Conservation (phyloP, 805 yeast genomes). For the Isabelozyma pseudorhagii region DNA sequence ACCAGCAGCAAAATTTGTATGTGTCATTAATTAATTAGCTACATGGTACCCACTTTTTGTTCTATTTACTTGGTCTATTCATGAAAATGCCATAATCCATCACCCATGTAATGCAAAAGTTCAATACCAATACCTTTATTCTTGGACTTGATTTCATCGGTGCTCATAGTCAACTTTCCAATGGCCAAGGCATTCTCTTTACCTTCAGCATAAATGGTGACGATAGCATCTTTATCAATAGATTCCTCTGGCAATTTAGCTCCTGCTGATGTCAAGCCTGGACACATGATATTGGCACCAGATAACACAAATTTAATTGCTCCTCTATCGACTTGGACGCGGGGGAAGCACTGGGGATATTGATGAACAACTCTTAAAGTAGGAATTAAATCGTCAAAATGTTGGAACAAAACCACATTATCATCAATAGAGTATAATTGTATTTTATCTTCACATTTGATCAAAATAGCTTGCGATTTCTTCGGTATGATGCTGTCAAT, state of each 20-base stretch:
- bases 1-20: conserved; percentile 18
- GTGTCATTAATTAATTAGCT: conserved; percentile 4
- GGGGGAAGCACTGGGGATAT: conserved; percentile 80
- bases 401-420: conserved; percentile 75
- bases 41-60: background rate
- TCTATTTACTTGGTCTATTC: conserved; percentile 29
- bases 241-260: conserved; percentile 78
- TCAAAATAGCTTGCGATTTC: conserved; percentile 73
- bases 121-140: conserved; percentile 93
- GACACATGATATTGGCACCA: conserved; percentile 97
- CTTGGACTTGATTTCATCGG: conserved; percentile 76
- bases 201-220: conserved; percentile 86
- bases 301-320: conserved; percentile 94
- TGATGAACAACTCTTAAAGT: conserved; percentile 71
- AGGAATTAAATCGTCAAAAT: conserved; percentile 78
- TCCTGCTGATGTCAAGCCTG: conserved; percentile 85
- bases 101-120: conserved; percentile 79
- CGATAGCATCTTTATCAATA: conserved; percentile 64
- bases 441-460: conserved; percentile 88
- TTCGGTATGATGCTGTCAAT: conserved; percentile 86
- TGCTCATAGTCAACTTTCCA: conserved; percentile 84
- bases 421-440: conserved; percentile 71
- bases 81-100: conserved; percentile 74
- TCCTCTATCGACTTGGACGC: conserved; percentile 90
- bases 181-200: conserved; percentile 88